Evolutionary conservation across 2,329 filamentous ascomycete species (phyloP), one percentile per base, ranked within the genome.

Genomic region (Huntiella bhutanensis): DNA sequence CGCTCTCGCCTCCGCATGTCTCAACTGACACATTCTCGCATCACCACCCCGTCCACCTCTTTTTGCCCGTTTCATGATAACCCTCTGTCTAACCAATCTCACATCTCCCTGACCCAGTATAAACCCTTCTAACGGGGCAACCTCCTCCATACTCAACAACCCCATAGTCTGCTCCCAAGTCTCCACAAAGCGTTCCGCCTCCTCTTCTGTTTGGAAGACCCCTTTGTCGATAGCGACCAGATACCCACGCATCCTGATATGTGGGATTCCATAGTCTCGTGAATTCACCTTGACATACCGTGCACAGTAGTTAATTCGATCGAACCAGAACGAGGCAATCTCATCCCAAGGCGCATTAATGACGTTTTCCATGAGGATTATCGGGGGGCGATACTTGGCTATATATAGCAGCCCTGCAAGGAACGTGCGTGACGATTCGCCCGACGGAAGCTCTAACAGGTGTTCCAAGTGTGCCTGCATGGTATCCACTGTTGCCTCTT

Each of bases 351-450:
- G 71, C 0, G 75, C 74, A 6, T 54, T 59, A 1, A 55, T 57
- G 1, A 88, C 78, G 54, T 91, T 88, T 58, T 88, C 83, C 2
- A 86, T 59, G 10, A 88, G 66, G 6, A 85, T 65, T 8, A 86
- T 63, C 2, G 66, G 67, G 0, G 82, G 82, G 1, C 68, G 63
- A 45, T 70, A 69, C 1, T 60, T 61, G 15, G 63, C 59, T 0
- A 68, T 66, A 52, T 82, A 83, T 0, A 60, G 55, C 4, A 77
- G 54, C n/a, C 82, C 68, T 0, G 71, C 73, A 35, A 65, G 62
- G 56, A 81, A 81, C 0, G 81, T 85, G 33, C 71, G 65, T 0
- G 68, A 70, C 0, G 80, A 82, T 53, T 84, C 74, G 2, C 79
- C 79, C 8, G 75, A 73, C 49, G 78, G 71, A 1, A 79, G 56